phyloP scores from a whole-genome alignment of 192 early-diverging fungal genomes.

The Globomyces pollinis-pini region DNA sequence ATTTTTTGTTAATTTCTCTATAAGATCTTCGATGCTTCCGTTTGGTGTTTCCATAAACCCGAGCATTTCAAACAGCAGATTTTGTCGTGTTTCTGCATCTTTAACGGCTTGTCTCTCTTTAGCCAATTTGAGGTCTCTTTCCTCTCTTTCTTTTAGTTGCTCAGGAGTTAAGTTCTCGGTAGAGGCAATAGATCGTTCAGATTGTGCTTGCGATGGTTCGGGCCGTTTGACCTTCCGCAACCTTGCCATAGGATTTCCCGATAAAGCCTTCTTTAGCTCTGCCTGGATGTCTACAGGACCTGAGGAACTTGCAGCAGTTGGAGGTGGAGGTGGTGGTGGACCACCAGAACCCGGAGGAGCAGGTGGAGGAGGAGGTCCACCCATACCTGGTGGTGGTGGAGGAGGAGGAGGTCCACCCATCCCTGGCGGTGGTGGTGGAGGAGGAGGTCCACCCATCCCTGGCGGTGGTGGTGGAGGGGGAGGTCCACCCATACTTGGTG shows the following conservation, averaged over 20 bases:
- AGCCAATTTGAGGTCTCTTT: constrained; percentile 14
- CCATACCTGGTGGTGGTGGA: constrained; percentile 9
- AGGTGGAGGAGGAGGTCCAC: constrained; percentile 15
- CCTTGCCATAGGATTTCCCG: constrained; percentile 8
- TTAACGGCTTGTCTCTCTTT: constrained; percentile 11
- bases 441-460: constrained; percentile 23
- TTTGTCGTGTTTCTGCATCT: constrained; percentile 27
- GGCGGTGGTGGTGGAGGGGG: constrained; percentile 15
- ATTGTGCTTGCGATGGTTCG: constrained; percentile 1
- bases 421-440: constrained; percentile 27
- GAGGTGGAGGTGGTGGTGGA: no score
- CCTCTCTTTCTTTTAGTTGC: not conserved
- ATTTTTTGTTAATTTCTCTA: constrained; percentile 22
- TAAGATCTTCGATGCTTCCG: constrained; percentile 42
- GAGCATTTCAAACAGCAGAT: constrained; percentile 43
- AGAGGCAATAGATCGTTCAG: not conserved
- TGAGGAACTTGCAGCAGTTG: no score
- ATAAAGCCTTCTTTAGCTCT: constrained; percentile 3
- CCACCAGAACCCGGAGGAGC: constrained; percentile 7
- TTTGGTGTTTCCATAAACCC: constrained; percentile 51
- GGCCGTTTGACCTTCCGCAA: not conserved
- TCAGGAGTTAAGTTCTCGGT: constrained; percentile 1
- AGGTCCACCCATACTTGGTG: constrained; percentile 15
- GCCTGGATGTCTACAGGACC: not conserved
- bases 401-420: constrained; percentile 18